Conservation (phyloP, 2,329 filamentous ascomycete species). For the Aspergillus ochraceoroseus region DNA sequence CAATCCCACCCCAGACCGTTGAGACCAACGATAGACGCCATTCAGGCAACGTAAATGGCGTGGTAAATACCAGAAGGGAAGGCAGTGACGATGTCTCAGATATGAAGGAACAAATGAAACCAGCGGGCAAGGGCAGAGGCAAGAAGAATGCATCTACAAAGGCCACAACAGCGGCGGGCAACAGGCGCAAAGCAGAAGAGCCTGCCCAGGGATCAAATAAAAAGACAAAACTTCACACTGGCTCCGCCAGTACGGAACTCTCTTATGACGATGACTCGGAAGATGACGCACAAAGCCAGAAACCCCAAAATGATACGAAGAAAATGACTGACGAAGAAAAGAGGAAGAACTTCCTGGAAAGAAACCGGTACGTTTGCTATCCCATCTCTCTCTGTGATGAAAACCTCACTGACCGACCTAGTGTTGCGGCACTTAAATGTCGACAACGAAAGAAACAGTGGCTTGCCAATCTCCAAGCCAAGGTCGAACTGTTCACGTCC, state of each 20-base stretch:
- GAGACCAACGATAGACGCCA: constrained; percentile 49
- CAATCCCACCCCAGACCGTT: constrained; percentile 47
- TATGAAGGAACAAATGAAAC: constrained; percentile 61
- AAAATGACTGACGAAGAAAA: constrained; percentile 99
- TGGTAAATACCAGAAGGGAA: constrained; percentile 59
- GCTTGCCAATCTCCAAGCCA: constrained; percentile 88
- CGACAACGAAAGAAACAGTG: constrained; percentile 98
- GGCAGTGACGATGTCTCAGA: constrained; percentile 67
- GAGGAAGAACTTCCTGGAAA: constrained; percentile 92
- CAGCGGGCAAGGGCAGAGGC: constrained; percentile 60
- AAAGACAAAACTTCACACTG: constrained; percentile 61
- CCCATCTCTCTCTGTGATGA: not conserved
- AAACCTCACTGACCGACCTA: constrained; percentile 40
- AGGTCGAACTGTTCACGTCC: constrained; percentile 85
- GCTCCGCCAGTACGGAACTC: constrained; percentile 38
- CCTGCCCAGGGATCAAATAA: constrained; percentile 66
- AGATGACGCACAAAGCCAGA: constrained; percentile 47
- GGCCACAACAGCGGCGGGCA: constrained; percentile 50
- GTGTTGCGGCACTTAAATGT: constrained; percentile 93
- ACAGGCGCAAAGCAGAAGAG: constrained; percentile 75
- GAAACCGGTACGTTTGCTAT: constrained; percentile 70
- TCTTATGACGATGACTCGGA: constrained; percentile 50
- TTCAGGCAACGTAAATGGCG: constrained; percentile 43
- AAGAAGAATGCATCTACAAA: constrained; percentile 59
- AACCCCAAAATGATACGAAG: constrained; percentile 53